These are phyloP conservation scores for Calocera viscosa DNA, from an alignment of 768 basidiomycete genomes.

Conservation along the genomic window DNA sequence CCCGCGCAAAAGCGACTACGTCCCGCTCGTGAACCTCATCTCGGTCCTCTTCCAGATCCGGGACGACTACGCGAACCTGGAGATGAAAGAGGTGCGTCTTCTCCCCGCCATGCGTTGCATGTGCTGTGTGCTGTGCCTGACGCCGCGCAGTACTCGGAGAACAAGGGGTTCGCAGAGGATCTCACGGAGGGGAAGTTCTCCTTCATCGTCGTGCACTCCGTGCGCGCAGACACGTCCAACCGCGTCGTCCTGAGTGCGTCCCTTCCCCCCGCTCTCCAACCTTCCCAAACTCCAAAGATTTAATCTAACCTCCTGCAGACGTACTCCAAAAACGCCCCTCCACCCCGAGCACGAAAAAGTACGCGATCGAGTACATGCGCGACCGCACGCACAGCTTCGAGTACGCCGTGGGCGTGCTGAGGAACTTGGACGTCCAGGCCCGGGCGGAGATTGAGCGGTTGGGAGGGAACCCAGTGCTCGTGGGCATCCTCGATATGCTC, in stretches of 20 bases:
- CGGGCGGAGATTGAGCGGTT: slow-evolving; percentile 53
- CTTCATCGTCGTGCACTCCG: slow-evolving; percentile 85
- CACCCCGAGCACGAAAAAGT: slow-evolving; percentile 65
- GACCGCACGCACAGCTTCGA: slow-evolving; percentile 71
- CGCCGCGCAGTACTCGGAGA: slow-evolving; percentile 53
- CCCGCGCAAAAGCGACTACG: slow-evolving; percentile 53
- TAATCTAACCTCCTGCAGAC: slow-evolving; percentile 36
- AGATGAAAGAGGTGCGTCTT: slow-evolving; percentile 58
- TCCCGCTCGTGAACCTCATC: slow-evolving; percentile 85
- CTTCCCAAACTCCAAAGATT: not conserved
- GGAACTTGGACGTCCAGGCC: slow-evolving; percentile 53
- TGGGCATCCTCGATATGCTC: slow-evolving; percentile 22
- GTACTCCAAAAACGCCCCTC: slow-evolving; percentile 80
- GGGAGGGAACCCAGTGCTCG: slow-evolving; percentile 60
- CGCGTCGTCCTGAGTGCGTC: slow-evolving; percentile 69
- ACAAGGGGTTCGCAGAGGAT: slow-evolving; percentile 78
- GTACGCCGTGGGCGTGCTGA: slow-evolving; percentile 65
- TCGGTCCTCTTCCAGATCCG: slow-evolving; percentile 93
- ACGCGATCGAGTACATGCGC: slow-evolving; percentile 67
- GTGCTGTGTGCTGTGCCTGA: not conserved
- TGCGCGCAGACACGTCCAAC: slow-evolving; percentile 64
- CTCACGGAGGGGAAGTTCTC: slow-evolving; percentile 95
- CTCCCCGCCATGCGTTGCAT: not conserved
- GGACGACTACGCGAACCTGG: slow-evolving; percentile 95
- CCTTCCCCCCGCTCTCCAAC: not conserved